These are phyloP conservation scores for Petunia hybrid DNA, from an alignment of 305 asterid genomes.

Conservation along the genomic window DNA sequence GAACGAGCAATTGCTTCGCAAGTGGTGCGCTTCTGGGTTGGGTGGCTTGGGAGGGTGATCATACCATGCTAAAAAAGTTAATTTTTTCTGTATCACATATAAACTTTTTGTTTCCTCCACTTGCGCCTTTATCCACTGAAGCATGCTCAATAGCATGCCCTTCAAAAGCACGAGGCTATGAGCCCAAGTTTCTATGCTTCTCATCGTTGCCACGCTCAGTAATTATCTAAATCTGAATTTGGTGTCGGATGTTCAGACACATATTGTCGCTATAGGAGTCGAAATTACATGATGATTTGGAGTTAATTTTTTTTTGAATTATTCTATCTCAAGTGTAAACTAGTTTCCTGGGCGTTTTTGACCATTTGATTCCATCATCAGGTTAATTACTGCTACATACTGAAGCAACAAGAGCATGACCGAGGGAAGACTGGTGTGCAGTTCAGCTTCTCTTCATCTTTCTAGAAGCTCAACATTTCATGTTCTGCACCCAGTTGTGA, in stretches of 20 bases:
- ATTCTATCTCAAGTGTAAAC: background rate
- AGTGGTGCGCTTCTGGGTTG: too few relatives aligned
- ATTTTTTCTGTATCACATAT: too few relatives aligned
- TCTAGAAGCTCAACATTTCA: slow-evolving; percentile 25
- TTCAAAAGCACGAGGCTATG: background rate
- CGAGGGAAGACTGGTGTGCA: slow-evolving; percentile 81
- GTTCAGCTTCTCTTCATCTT: slow-evolving; percentile 81
- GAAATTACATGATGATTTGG: slow-evolving; percentile 18
- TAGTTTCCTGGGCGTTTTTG: slow-evolving; percentile 39
- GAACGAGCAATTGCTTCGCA: too few relatives aligned
- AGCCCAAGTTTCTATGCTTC: too few relatives aligned
- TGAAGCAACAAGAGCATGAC: slow-evolving; percentile 82
- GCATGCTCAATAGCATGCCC: background rate
- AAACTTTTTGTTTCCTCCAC: too few relatives aligned
- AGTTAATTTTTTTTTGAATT: background rate
- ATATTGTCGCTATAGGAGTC: background rate
- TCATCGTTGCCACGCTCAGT: background rate
- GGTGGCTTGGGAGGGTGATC: too few relatives aligned
- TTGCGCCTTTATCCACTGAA: background rate
- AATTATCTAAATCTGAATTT: background rate
- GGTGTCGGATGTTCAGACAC: background rate
- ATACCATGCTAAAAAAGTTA: too few relatives aligned
- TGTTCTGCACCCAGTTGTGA: background rate
- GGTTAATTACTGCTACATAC: slow-evolving; percentile 89
- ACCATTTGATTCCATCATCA: slow-evolving; percentile 43